Evolutionary conservation across 1,284 basidiomycete species (phyloP), one percentile per base, ranked within the genome.

Genomic region (Ceratobasidium theobromae): DNA sequence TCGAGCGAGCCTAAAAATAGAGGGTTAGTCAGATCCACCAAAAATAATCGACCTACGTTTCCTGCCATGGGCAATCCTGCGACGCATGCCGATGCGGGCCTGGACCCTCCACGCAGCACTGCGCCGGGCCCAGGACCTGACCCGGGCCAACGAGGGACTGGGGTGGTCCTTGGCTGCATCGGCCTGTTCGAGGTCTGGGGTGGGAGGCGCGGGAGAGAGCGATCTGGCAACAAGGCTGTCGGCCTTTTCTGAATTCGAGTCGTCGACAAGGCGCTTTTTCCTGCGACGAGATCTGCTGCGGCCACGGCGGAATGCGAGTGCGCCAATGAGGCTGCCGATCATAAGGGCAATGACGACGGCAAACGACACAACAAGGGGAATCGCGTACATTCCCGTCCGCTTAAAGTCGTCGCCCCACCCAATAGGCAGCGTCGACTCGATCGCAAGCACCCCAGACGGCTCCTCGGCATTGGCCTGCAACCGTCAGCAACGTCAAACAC

Each of bases 341-440:
- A 62, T 62, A 38, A 62, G 58, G 11, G 58, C 58, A 33, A 62
- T 62, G 48, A 62, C 48, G 33, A 64, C 33, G 30, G 58, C 30
- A 51, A 64, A 64, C 4, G 58, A 64, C 27, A 64, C 32, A 23
- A 64, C 48, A 21, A 64, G 48, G 12, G 58, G 58, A 21, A 64
- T 64, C 48, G 46, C 46, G 48, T 64, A 64, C 18, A 64, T 64
- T 30, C 58, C 58, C 9, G 58, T 51, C 23, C 46, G 48, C 21
- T 35, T 23, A 48, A 51, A 64, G 12, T 51, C 23, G 43, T 25
- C 58, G 23, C 16, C 23, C 58, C 58, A 64, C 18, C 58, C 58
- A 21, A 48, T 64, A 32, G 58, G 58, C 8, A 64, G 35, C 0
- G 58, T 40, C 25, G 58, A 64, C 25, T 64, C 48, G 35, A 64